Evolutionary conservation across 805 yeast genomes (phyloP).

Genomic region (Blastobotrys terrestris): DNA sequence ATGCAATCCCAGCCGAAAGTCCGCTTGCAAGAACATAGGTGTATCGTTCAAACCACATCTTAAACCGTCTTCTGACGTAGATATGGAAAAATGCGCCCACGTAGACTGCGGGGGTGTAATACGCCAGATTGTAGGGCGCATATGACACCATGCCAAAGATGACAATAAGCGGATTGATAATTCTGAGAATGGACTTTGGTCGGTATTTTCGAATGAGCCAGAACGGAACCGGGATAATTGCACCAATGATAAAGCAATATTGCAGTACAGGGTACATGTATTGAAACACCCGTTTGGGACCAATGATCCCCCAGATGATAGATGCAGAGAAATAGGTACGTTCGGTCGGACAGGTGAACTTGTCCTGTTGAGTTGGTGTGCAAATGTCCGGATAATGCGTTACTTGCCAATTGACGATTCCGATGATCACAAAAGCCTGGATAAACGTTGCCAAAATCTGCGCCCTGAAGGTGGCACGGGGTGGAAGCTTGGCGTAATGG

Average conservation of each 20-base stretch:
- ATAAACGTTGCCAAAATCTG: conserved; percentile 39
- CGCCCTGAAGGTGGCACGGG: conserved; percentile 36
- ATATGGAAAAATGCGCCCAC: conserved; percentile 42
- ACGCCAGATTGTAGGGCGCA: conserved; percentile 40
- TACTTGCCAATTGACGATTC: conserved; percentile 29
- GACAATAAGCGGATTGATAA: conserved; percentile 32
- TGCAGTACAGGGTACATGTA: conserved; percentile 19
- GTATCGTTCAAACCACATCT: conserved; percentile 49
- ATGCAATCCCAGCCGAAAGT: conserved; percentile 44
- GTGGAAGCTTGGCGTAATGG: conserved; percentile 38
- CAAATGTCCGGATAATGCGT: conserved; percentile 27
- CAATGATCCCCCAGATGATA: conserved; percentile 38
- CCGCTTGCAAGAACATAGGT: conserved; percentile 45
- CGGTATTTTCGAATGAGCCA: conserved; percentile 1
- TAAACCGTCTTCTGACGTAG: conserved; percentile 36
- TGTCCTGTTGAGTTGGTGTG: conserved; percentile 25
- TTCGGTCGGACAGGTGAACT: conserved; percentile 33
- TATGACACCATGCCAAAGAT: conserved; percentile 14
- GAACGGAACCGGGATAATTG: conserved; percentile 8
- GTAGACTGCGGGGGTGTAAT: conserved; percentile 34
- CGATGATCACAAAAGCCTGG: conserved; percentile 28
- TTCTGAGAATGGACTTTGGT: background rate
- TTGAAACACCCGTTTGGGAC: conserved; percentile 43
- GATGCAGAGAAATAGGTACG: conserved; percentile 48
- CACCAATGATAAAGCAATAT: conserved; percentile 20